Conservation (phyloP, 192 early-diverging fungal genomes). For the Chytriomyces sp. region DNA sequence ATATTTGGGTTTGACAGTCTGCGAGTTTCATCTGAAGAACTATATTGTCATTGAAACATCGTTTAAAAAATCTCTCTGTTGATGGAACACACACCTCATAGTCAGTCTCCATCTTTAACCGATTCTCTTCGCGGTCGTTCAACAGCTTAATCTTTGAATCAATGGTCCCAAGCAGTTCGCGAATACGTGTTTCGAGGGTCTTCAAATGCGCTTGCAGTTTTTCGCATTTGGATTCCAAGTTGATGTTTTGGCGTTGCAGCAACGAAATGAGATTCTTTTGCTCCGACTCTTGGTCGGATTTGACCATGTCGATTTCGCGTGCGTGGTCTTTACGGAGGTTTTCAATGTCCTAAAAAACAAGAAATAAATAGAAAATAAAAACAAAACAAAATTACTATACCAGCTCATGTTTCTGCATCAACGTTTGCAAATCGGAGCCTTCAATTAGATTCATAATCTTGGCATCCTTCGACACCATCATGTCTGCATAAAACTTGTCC, state of each 20-base stretch:
- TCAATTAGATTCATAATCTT: constrained; percentile 71
- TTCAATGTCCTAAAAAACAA: constrained; percentile 59
- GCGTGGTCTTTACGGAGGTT: constrained; percentile 63
- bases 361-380: constrained; percentile 15
- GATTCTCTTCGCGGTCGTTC: constrained; percentile 54
- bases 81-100: constrained; percentile 38
- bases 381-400: constrained; percentile 33
- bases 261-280: constrained; percentile 61
- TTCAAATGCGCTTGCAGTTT: constrained; percentile 66
- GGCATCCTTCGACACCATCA: constrained; percentile 72
- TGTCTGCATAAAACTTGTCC: constrained; percentile 68
- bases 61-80: not conserved
- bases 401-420: constrained; percentile 70
- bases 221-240: constrained; percentile 63
- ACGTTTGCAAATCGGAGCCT: constrained; percentile 61
- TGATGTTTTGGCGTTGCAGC: constrained; percentile 64
- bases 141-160: constrained; percentile 60
- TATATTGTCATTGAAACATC: not conserved
- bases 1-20: constrained; percentile 46
- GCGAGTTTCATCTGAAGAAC: constrained; percentile 36
- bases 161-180: constrained; percentile 57
- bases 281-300: constrained; percentile 65
- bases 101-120: constrained; percentile 47
- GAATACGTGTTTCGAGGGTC: constrained; percentile 57
- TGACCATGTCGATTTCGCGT: constrained; percentile 63